A percentile compares a stretch with the other conserved stretches of the same genome.
These are phyloP conservation scores for Sporobolus alterniflorus DNA, from an alignment of 202 grass and related monocot genomes.

Conservation along the genomic window DNA sequence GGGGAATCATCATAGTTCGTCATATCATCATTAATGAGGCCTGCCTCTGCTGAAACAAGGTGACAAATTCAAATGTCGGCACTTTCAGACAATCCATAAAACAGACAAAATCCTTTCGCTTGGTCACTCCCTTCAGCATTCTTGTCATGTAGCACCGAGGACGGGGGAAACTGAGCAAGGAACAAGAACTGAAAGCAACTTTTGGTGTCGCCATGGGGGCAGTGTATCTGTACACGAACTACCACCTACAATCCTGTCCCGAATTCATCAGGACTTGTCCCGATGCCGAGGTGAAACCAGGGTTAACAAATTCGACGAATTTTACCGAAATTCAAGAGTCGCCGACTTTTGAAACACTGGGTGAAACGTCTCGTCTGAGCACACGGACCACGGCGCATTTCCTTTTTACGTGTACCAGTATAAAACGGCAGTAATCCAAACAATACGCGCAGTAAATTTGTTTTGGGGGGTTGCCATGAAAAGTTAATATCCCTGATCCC, in stretches of 20 bases:
- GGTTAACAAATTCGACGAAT: too few species aligned
- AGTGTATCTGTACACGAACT: background rate
- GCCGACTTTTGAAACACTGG: too few species aligned
- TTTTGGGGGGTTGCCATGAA: background rate
- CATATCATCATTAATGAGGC: constrained; percentile 45
- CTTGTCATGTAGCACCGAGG: background rate
- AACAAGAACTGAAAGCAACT: background rate
- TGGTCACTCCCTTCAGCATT: background rate
- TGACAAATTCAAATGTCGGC: background rate
- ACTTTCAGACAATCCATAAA: background rate
- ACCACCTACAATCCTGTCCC: too few species aligned
- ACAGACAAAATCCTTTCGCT: background rate
- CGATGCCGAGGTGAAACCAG: too few species aligned
- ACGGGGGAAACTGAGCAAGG: background rate
- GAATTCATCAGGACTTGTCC: background rate
- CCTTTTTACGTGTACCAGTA: too few species aligned
- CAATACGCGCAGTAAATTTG: too few species aligned
- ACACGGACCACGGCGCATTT: too few species aligned
- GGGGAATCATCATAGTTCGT: constrained; percentile 41
- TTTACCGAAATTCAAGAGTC: too few species aligned
- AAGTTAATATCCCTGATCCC: background rate
- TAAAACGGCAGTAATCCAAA: too few species aligned
- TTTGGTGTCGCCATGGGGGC: background rate
- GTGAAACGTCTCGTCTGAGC: too few species aligned
- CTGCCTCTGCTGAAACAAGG: constrained; percentile 47